Conservation (phyloP, 345 rosid genomes). For the Linum lewisii region DNA sequence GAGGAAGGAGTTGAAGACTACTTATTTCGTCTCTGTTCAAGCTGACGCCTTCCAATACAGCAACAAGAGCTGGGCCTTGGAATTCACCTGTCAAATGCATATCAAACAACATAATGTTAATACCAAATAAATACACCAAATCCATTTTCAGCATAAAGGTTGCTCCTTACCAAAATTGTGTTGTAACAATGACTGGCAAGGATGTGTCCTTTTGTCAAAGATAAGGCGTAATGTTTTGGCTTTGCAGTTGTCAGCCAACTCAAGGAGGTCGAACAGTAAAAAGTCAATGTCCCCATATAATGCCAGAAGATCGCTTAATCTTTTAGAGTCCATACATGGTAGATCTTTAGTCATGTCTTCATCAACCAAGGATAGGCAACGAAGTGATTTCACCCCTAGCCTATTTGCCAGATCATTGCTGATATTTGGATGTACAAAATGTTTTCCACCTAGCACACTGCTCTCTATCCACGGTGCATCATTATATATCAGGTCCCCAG, state of each 20-base stretch:
- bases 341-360: slow-evolving; percentile 77
- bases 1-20: slow-evolving; percentile 87
- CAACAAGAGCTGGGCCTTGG: slow-evolving; percentile 92
- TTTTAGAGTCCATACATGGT: slow-evolving; percentile 82
- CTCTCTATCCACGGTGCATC: slow-evolving; percentile 99
- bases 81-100: slow-evolving; percentile 51
- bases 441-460: slow-evolving; percentile 47
- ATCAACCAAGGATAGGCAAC: slow-evolving; percentile 69
- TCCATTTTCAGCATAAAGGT: background rate
- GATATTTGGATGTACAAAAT: slow-evolving; percentile 72
- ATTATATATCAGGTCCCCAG: slow-evolving; percentile 66
- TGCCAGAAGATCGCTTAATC: slow-evolving; percentile 68
- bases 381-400: slow-evolving; percentile 81
- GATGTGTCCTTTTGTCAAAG: slow-evolving; percentile 86
- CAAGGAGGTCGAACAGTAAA: slow-evolving; percentile 86
- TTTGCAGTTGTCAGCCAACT: slow-evolving; percentile 90
- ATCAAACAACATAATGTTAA: too few species aligned
- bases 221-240: slow-evolving; percentile 67
- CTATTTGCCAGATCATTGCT: slow-evolving; percentile 73
- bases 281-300: slow-evolving; percentile 63
- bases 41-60: slow-evolving; percentile 73
- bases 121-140: too few species aligned
- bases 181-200: slow-evolving; percentile 80
- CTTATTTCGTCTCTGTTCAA: slow-evolving; percentile 86
- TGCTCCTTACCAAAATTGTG: slow-evolving; percentile 61